Base-by-base conservation (phyloP, 2,329 filamentous ascomycete species). In the Colletotrichum tabaci region DNA sequence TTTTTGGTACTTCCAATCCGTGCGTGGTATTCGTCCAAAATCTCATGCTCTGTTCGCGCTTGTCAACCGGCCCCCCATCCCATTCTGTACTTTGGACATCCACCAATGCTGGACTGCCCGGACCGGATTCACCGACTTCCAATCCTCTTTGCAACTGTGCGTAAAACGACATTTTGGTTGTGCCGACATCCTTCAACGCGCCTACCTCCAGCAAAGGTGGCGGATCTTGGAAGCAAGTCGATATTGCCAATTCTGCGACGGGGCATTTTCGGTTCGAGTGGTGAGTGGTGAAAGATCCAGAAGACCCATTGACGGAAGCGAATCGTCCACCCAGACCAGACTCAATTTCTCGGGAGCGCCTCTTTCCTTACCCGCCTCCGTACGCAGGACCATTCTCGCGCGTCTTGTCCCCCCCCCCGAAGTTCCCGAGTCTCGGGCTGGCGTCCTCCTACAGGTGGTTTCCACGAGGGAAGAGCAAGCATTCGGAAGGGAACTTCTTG, bases 61-160 rank as follows among this genome's bases (percentile, higher is more conserved):
- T n/a, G 47, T 15, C 67, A 47, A 57, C 23, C 23, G 21, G 67
- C 13, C 10, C 10, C 50, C 50, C n/a, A 57, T 44, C 35, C 12
- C 40, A 56, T 46, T 47, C n/a, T 21, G 35, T 52, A 50, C 30
- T 50, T 46, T 46, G 26, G 47, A 61, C 23, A 46, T 49, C 8
- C 49, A 42, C 61, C 49, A 18, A 30, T 13, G 18, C 21, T 61
- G 63, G 56, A 26, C 44, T 61, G 64, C 9, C 52, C 44, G 57
- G 44, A 50, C 64, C 64, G 68, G 46, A 21, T 58, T 40, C 58
- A 26, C 68, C 67, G 44, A 47, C 16, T 53, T 35, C 50, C 52
- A 26, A 53, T 16, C 8, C n/a, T 26, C 42, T 61, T 57, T 47
- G 44, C 64, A 67, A 21, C 46, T 10, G 26, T 42, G 53, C 49